These are phyloP conservation scores for Metschnikowia gelsemii DNA, from an alignment of 805 yeast species.

Conservation along the genomic window DNA sequence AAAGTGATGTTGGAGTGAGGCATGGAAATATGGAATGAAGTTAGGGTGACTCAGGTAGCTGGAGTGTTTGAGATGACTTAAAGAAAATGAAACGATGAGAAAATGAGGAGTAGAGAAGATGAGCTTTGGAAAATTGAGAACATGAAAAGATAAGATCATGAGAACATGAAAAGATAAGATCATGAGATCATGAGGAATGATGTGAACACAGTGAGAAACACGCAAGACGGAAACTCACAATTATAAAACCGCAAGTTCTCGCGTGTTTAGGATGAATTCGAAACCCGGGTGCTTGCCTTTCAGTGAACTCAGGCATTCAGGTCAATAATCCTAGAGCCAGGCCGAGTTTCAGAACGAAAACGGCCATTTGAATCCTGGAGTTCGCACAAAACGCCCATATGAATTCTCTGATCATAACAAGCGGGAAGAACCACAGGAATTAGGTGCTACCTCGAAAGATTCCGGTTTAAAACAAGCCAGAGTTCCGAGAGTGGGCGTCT, in stretches of 20 bases:
- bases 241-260: neutral
- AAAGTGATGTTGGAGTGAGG: no score
- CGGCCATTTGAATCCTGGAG: neutral
- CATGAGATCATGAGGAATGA: neutral
- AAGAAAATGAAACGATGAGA: neutral
- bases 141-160: no score
- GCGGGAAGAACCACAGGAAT: slow-evolving; percentile 6
- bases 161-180: no score
- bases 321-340: neutral
- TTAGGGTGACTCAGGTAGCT: no score
- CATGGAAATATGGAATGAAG: no score
- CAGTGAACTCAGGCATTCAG: slow-evolving; percentile 2
- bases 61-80: no score
- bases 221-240: neutral
- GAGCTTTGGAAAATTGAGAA: neutral
- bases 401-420: slow-evolving; percentile 1
- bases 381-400: neutral
- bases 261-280: slow-evolving; percentile 2
- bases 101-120: neutral
- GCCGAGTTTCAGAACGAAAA: slow-evolving; percentile 14
- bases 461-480: slow-evolving; percentile 11
- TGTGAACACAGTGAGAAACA: slow-evolving; percentile 13
- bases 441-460: neutral
- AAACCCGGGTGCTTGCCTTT: slow-evolving; percentile 3
- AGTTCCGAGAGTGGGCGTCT: neutral